Evolutionary conservation across 768 basidiomycete species (phyloP), one percentile per base, ranked within the genome.

Genomic region (Trametes punicea): DNA sequence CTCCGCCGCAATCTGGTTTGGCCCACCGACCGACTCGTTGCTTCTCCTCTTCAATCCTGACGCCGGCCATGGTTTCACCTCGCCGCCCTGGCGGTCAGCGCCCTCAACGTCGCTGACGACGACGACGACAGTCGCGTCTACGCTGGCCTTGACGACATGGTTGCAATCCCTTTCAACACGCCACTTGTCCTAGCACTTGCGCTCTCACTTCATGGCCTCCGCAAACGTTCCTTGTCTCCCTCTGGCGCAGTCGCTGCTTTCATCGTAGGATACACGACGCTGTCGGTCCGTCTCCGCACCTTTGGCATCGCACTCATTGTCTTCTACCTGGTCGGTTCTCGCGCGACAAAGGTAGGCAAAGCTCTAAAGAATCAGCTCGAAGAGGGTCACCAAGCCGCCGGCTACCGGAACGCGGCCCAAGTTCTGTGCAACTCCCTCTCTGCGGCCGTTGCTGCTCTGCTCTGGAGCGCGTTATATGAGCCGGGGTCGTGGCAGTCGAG

Each of bases 321-420:
- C 0, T 90, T 95, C 69, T 95, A 97, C 69, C 73, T 94, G 27
- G 64, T 83, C 0, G 94, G 86, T 4, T 89, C 88, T 58, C 79
- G 81, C 44, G 93, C 93, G 0, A 97, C 95, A 2, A 94, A 93
- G 71, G 88, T 87, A 58, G 87, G 92, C 53, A 93, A 86, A 71
- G 74, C 81, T 47, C 75, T 77, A 49, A 98, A 97, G 68, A 79
- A 81, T 3, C 73, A 75, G 57, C 76, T 94, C 33, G 92, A 95
- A 68, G 88, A 89, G 38, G 90, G 88, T 0, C 83, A 88, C 64
- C 80, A 87, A 46, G 82, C 81, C 49, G 77, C 77, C 11, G 94
- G 92, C 0, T 84, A 93, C 67, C 78, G 94, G 40, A 80, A 74
- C 27, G 88, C 83, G 15, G 81, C 82, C 74, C 94, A 96, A 71